A percentile compares a stretch with the other conserved stretches of the same genome.
phyloP scores from a whole-genome alignment of 2,329 filamentous ascomycete genomes.

The Colletotrichum liaoningense region DNA sequence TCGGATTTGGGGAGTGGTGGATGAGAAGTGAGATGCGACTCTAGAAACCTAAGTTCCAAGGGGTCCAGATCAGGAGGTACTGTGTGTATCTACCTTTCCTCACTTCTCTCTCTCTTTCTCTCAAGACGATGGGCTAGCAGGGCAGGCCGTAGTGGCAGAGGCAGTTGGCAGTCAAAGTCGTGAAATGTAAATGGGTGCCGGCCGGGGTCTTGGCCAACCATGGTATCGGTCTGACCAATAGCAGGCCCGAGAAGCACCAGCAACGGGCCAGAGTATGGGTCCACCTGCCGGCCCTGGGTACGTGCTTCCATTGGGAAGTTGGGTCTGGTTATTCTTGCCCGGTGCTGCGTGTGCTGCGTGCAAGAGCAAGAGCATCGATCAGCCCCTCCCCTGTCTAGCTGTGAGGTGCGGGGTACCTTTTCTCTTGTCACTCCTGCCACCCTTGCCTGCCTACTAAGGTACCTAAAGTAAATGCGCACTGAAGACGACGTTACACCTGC shows the following conservation, averaged over 20 bases:
- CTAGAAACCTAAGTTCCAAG: background rate
- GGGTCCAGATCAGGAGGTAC: background rate
- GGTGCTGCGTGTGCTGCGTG: background rate
- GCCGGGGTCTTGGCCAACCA: slow-evolving; percentile 30
- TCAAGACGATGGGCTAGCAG: slow-evolving; percentile 6
- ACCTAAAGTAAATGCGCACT: background rate
- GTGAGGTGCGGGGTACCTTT: slow-evolving; percentile 30
- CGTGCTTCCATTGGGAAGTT: too few species aligned
- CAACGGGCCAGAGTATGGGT: slow-evolving; percentile 15
- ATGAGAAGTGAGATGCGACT: slow-evolving; percentile 1
- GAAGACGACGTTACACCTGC: slow-evolving; percentile 1
- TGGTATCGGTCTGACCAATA: slow-evolving; percentile 27
- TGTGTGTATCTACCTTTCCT: background rate
- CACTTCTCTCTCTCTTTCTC: background rate
- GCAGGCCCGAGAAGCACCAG: background rate
- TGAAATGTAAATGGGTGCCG: slow-evolving; percentile 26
- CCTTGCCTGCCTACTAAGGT: background rate
- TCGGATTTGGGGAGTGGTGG: background rate
- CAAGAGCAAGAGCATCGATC: slow-evolving; percentile 1
- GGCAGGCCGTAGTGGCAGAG: slow-evolving; percentile 9
- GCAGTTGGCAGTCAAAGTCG: slow-evolving; percentile 1
- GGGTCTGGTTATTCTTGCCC: slow-evolving; percentile 11
- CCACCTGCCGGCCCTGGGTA: slow-evolving; percentile 5
- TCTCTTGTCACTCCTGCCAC: background rate
- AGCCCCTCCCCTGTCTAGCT: slow-evolving; percentile 13